A percentile compares a stretch with the other conserved stretches of the same genome.
Evolutionary conservation across 176 grass and related monocot species (phyloP).

Genomic region (Aegilops tauschii): DNA sequence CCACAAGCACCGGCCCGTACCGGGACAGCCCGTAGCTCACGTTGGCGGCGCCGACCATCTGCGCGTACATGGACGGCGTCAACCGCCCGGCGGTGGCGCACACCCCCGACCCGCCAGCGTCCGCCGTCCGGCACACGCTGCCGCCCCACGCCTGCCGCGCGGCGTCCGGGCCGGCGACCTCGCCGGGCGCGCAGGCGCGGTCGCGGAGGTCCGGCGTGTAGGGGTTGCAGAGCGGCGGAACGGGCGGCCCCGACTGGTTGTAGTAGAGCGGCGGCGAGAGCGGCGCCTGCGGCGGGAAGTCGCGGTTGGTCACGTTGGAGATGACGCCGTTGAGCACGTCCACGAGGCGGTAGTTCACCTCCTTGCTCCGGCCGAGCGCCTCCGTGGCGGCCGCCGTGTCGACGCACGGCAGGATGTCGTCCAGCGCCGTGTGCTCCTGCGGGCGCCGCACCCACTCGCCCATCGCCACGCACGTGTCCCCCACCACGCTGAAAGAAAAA

Average conservation of each 20-base stretch:
- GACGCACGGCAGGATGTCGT: constrained; percentile 65
- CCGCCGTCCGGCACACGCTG: neutral
- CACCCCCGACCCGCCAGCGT: neutral
- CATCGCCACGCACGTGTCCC: constrained; percentile 63
- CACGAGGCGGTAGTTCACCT: constrained; percentile 57
- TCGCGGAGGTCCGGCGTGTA: constrained; percentile 36
- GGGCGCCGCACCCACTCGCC: constrained; percentile 59
- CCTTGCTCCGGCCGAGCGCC: constrained; percentile 51
- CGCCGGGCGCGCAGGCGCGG: constrained; percentile 30
- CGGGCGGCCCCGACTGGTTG: constrained; percentile 52
- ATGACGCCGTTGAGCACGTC: constrained; percentile 48
- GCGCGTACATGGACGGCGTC: constrained; percentile 37
- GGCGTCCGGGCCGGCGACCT: constrained; percentile 29
- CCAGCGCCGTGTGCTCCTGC: constrained; percentile 51
- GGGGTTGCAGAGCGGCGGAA: constrained; percentile 57
- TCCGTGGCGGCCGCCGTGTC: constrained; percentile 38
- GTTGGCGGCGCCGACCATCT: constrained; percentile 42
- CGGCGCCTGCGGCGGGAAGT: neutral
- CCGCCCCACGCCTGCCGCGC: constrained; percentile 18
- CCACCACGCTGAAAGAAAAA: constrained; percentile 39
- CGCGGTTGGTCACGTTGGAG: constrained; percentile 34
- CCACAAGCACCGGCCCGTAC: constrained; percentile 38
- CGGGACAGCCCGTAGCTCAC: constrained; percentile 44
- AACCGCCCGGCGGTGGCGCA: constrained; percentile 35
- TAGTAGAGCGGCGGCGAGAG: constrained; percentile 15